Base-by-base conservation (phyloP, 2,329 filamentous ascomycete species). In the Stemphylium beticola region DNA sequence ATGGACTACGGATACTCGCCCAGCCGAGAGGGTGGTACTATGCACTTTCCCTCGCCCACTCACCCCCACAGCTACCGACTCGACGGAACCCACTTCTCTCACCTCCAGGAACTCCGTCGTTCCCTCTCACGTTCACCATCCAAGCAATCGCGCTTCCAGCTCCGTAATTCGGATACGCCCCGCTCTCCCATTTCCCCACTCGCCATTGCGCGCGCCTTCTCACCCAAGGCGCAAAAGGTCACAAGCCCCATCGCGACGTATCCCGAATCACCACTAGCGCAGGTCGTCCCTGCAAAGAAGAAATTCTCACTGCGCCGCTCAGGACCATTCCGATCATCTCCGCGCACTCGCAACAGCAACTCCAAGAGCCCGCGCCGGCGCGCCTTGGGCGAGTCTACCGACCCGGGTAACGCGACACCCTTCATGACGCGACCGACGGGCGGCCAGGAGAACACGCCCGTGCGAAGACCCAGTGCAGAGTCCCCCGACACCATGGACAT, bases 41-140 rank as follows among this genome's bases (percentile, higher is more conserved):
- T 96, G 67, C 92, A 95, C 70, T 82, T 96, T 67, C 88, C 92
- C 61, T 96, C 93, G 58, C 93, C 93, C 54, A 93, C 90, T 11
- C 72, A 74, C 58, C 64, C 70, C 42, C 87, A 91, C 68, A 86
- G 87, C 58, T 90, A 91, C 74, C 88, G 90, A 76, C 89, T 93
- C 67, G 91, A 96, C 79, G 87, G 91, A 61, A 60, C 66, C 54
- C 67, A 73, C 56, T 88, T 90, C 58, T 87, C 90, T 45, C 88
- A 90, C 55, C 90, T 96, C 60, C 86, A 91, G 71, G 90, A 92
- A 68, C 82, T 97, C 54, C 85, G 93, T 62, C 90, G 92, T 65
- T 96, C 93, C 22, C 82, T 97, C 60, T 97, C 93, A 53, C 86
- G 92, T 67, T 97, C 93, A n/a, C 93, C 93, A 10, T 96, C 93